Base-by-base conservation (phyloP, 345 rosid species). In the Euphorbia lathyris region DNA sequence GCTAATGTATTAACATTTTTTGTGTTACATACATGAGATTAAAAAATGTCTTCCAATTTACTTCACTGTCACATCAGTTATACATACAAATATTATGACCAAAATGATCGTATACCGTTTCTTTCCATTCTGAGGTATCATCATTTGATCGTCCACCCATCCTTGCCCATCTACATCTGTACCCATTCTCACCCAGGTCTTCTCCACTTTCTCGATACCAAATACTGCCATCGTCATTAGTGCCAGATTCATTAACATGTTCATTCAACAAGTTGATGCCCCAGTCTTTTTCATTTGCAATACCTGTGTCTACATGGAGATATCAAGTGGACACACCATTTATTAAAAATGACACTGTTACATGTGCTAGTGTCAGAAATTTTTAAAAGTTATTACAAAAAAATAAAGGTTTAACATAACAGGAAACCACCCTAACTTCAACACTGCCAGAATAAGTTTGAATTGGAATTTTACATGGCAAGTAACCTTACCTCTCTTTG, bases 281-380 rank as follows among this genome's bases (percentile, higher is more conserved):
- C 99, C 97, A 91, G 68, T 95, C 99, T 80, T 95, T 92, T 83
- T 95, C 99, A 79, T 90, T 91, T 36, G 99, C 99, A 67, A 95
- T 95, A 56, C 99, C 99, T 1, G 99, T 95, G 82, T 95, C 99
- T 95, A 77, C 78, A 86, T 27, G 67, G 19, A 45, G 38, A 12
- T 50, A 61, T 70, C 47, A 42, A 59, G 45, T 22, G 9, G 66
- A 57, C 68, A 76, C 68, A 34, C 42, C 57, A 55, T 60, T 74
- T 19, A 63, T 45, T 65, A 74, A 56, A 50, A 43, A 76, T 10
- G 65, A 59, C 23, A 52, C 38, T 51, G 0, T 30, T 67, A 38
- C 17, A 5, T 66, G 29, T 66, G 55, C 17, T 22, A 27, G 16
- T 5, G 32, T 57, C 2, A 14, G 19, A 57, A 27, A 56, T 25